Evolutionary conservation across 352 stramenopile species (phyloP), one percentile per base, ranked within the genome.

Genomic region (Phytophthora constricta): DNA sequence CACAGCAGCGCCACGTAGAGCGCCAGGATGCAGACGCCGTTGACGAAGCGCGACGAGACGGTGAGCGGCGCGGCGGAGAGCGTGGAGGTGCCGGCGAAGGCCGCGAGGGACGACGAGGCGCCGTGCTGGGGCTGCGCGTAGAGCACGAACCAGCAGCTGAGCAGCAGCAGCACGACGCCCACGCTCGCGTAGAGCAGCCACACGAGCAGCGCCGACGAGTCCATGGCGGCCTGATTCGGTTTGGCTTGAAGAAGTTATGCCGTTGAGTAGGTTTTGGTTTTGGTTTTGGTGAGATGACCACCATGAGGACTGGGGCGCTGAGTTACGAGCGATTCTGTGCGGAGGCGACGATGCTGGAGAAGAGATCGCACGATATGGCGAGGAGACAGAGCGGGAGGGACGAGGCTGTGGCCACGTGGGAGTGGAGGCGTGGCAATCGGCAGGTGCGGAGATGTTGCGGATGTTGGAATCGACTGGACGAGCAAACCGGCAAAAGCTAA

Each of bases 1-100:
- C 84, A 93, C 25, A 94, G 58, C 4, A 96, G 58, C 53, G 87
- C 74, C 33, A 92, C 48, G 50, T 91, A 93, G 4, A 96, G 78
- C 50, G 84, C 79, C 23, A 81, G 23, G 33, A 92, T 81, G 62
- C 83, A 91, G n/a, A 91, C 79, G 52, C 62, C 56, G 41, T 83
- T 92, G 41, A 92, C 83, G 25, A 92, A 88, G 34, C 81, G 78
- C 16, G 84, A 94, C 10, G 84, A 87, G 33, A 92, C 68, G 19
- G 83, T 74, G 49, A 91, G 70, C 19, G 82, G 79, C 49, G 79
- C 75, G 1, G 83, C 77, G 59, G 77, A 88, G 55, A 90, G 77
- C 31, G 81, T 83, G 28, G 81, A 86, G 0, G 81, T 77, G 23
- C 65, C 66, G 0, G 84, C 82, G 57, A 91, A 86, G 25, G 83